phyloP scores from a whole-genome alignment of 345 rosid species.

The Alliaria petiolata region DNA sequence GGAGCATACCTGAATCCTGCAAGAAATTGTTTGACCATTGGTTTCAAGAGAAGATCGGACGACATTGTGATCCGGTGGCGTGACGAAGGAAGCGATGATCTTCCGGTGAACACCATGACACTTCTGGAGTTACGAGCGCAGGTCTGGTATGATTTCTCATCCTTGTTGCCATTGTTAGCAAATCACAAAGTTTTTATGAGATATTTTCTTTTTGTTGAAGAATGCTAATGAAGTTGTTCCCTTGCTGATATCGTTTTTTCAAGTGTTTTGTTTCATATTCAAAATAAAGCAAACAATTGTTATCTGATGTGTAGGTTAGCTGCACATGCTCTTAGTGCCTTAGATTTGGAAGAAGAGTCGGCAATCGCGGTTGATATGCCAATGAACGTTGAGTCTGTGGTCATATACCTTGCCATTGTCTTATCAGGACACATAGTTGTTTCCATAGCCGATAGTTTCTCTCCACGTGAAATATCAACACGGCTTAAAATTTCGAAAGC shows the following conservation, averaged over 20 bases:
- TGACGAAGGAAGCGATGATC: slow-evolving; percentile 71
- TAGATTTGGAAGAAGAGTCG: slow-evolving; percentile 70
- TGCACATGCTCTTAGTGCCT: slow-evolving; percentile 65
- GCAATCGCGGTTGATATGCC: slow-evolving; percentile 96
- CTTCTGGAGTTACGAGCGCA: slow-evolving; percentile 62
- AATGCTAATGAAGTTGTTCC: neutral
- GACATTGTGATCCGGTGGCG: slow-evolving; percentile 78
- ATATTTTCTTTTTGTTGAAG: neutral
- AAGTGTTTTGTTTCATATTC: neutral
- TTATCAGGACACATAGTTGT: slow-evolving; percentile 86
- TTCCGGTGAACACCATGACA: slow-evolving; percentile 66
- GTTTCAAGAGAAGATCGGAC: slow-evolving; percentile 47
- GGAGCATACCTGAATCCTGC: slow-evolving; percentile 84
- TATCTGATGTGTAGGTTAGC: slow-evolving; percentile 52
- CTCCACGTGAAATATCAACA: slow-evolving; percentile 74
- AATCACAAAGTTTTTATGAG: neutral
- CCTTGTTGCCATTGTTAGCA: neutral
- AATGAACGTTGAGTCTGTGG: slow-evolving; percentile 78
- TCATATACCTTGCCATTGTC: slow-evolving; percentile 87
- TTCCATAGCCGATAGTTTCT: slow-evolving; percentile 96
- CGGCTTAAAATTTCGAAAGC: slow-evolving; percentile 85
- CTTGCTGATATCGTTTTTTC: neutral
- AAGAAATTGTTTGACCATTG: slow-evolving; percentile 54
- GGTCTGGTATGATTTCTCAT: slow-evolving; percentile 69
- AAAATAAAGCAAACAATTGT: neutral